Evolutionary conservation across 805 yeast genomes (phyloP).

Genomic region (Spathaspora boniae): DNA sequence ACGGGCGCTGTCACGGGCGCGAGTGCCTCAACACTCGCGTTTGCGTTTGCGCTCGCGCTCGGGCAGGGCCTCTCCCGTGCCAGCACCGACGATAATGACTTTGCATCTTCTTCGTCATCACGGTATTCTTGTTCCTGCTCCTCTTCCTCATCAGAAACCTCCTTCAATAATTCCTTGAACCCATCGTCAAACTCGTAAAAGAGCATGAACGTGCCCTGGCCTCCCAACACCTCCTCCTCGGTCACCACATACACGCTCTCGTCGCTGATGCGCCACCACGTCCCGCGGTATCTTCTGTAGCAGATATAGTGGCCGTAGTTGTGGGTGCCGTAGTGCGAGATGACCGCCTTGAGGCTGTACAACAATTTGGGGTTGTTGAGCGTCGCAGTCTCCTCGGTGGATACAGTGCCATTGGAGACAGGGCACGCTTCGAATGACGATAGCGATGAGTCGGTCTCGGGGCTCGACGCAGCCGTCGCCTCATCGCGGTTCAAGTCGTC

Average conservation of each 20-base stretch:
- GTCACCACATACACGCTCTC: conserved; percentile 78
- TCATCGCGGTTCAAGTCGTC: too few relatives aligned
- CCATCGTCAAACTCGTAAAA: conserved; percentile 65
- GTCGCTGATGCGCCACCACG: conserved; percentile 96
- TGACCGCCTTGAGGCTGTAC: conserved; percentile 78
- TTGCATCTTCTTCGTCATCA: conserved; percentile 5
- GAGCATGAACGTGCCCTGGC: conserved; percentile 90
- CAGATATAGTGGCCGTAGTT: conserved; percentile 97
- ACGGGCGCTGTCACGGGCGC: too few relatives aligned
- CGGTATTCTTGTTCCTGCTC: conserved; percentile 10
- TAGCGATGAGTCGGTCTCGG: too few relatives aligned
- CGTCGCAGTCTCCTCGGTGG: conserved; percentile 4
- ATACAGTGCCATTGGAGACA: conserved; percentile 10
- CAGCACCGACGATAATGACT: too few relatives aligned
- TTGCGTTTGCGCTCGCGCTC: neutral
- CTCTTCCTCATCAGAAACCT: conserved; percentile 17
- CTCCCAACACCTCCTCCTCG: conserved; percentile 73
- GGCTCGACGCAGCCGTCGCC: conserved; percentile 1
- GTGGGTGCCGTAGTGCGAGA: conserved; percentile 92
- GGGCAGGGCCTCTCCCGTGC: too few relatives aligned
- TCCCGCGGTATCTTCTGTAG: conserved; percentile 72
- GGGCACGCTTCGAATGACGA: conserved; percentile 6
- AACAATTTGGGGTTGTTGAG: conserved; percentile 40
- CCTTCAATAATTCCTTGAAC: conserved; percentile 17
- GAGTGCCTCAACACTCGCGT: conserved; percentile 3